Evolutionary conservation across 31 red algal genomes (phyloP).

Genomic region (Pterothamnion heteromorphum): DNA sequence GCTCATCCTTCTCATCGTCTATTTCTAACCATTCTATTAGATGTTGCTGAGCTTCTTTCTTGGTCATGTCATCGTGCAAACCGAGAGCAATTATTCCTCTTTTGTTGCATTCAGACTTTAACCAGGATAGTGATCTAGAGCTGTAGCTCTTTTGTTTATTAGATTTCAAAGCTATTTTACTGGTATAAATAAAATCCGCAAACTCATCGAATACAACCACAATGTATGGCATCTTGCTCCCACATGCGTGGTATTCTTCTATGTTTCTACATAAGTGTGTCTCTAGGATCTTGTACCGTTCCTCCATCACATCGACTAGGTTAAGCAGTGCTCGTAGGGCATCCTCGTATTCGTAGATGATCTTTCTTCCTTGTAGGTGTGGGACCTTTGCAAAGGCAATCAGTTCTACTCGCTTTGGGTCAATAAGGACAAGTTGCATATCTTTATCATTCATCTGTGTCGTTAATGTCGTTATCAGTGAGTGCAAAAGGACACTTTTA

Average conservation of each 20-base stretch:
- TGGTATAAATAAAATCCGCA: background rate
- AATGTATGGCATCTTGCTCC: too few relatives aligned
- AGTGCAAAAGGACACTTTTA: conserved; percentile 43
- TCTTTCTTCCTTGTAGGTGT: background rate
- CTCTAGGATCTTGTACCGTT: conserved; percentile 2
- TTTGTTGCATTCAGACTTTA: background rate
- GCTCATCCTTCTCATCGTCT: background rate
- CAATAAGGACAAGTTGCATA: conserved; percentile 33
- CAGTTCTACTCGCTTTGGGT: conserved; percentile 43
- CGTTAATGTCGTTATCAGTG: conserved; percentile 24
- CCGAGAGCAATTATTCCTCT: background rate
- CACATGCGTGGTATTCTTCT: too few relatives aligned
- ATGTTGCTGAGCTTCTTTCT: background rate
- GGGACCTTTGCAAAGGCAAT: conserved; percentile 3
- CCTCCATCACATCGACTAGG: conserved; percentile 39
- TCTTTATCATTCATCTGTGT: background rate
- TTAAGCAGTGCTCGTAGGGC: background rate
- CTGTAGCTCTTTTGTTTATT: background rate
- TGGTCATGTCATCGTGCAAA: background rate
- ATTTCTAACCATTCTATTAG: background rate
- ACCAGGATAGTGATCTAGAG: background rate
- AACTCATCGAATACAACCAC: background rate
- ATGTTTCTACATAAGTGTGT: background rate
- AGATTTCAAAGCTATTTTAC: background rate
- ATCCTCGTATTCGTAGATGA: conserved; percentile 23